Conservation (phyloP, 2,329 filamentous ascomycete species). For the Pestalotiopsis sp. region DNA sequence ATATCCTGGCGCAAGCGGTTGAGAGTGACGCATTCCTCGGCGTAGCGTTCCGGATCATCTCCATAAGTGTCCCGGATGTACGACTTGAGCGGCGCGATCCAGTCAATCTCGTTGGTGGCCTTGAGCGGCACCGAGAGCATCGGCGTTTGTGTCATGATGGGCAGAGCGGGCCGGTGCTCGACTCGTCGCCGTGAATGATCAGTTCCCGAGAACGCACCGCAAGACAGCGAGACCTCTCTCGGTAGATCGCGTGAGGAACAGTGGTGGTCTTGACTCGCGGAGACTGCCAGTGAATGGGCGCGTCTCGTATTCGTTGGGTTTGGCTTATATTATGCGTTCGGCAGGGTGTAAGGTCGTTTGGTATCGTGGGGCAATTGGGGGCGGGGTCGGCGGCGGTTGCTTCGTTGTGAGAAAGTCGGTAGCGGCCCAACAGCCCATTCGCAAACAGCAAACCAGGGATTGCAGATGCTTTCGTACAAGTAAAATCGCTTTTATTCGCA, state of each 20-base stretch:
- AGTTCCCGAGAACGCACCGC: not conserved
- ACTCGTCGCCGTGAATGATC: not conserved
- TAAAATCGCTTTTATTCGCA: not conserved
- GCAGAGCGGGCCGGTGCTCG: not conserved
- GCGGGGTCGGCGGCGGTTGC: not conserved
- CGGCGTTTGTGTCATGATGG: conserved; percentile 76
- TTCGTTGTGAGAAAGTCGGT: not conserved
- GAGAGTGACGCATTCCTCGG: conserved; percentile 91
- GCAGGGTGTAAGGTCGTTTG: not conserved
- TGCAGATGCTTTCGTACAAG: not conserved
- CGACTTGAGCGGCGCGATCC: conserved; percentile 86
- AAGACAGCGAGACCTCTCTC: not conserved
- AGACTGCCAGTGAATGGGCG: not conserved
- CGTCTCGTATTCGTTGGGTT: not conserved
- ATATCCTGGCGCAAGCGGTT: conserved; percentile 97
- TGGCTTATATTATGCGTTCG: not conserved
- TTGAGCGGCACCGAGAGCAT: conserved; percentile 96
- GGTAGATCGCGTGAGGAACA: not conserved
- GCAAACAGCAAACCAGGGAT: not conserved
- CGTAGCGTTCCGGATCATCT: conserved; percentile 94
- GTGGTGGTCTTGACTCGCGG: not conserved
- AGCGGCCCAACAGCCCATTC: not conserved
- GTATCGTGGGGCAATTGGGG: conserved; percentile 9
- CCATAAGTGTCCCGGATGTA: conserved; percentile 95
- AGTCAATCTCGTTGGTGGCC: conserved; percentile 97